phyloP scores from a whole-genome alignment of 768 basidiomycete genomes.

The Scleroderma bovista region DNA sequence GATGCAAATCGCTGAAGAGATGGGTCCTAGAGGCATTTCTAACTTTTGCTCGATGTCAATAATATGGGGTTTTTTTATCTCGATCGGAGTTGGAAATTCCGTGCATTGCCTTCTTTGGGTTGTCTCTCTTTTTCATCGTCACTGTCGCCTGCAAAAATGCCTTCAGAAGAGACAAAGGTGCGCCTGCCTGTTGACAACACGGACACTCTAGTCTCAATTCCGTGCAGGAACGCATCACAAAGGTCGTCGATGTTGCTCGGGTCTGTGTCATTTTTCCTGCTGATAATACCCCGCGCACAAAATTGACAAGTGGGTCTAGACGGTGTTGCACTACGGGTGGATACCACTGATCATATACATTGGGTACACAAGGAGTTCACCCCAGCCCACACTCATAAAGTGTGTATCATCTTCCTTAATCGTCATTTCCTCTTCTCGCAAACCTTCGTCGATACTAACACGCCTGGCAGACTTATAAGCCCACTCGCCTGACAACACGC shows the following conservation, averaged over 20 bases:
- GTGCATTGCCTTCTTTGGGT: neutral
- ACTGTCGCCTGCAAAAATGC: constrained; percentile 41
- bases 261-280: constrained; percentile 40
- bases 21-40: constrained; percentile 40
- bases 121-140: neutral
- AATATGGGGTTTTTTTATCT: constrained; percentile 10
- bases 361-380: constrained; percentile 88
- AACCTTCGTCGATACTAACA: too few species aligned
- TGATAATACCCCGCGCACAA: neutral
- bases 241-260: constrained; percentile 74
- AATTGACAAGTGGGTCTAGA: constrained; percentile 39
- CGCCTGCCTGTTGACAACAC: constrained; percentile 2
- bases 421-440: neutral
- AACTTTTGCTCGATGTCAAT: too few species aligned
- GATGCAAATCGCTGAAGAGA: constrained; percentile 41
- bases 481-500: constrained; percentile 66
- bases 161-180: constrained; percentile 90
- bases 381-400: constrained; percentile 95
- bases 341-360: constrained; percentile 96
- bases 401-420: constrained; percentile 37
- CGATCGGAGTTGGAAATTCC: neutral
- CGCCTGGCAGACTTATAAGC: constrained; percentile 70
- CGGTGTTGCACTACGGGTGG: constrained; percentile 90
- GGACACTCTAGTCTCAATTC: neutral
- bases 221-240: constrained; percentile 73